Evolutionary conservation across 805 yeast species (phyloP).

Genomic region (Candida coleopterorum): DNA sequence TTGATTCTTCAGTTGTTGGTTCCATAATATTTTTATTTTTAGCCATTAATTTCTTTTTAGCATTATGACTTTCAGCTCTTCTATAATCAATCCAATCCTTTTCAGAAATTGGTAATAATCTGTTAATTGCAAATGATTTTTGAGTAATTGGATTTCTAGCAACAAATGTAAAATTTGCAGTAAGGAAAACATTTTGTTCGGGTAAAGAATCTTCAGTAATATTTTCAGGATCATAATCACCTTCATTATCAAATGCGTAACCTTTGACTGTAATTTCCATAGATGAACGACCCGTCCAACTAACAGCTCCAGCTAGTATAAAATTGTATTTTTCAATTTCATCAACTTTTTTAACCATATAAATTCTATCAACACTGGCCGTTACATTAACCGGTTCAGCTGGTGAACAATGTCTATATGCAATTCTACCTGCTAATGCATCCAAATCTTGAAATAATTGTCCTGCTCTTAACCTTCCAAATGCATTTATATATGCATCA

Average conservation of each 20-base stretch:
- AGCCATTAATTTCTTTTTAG: slow-evolving; percentile 77
- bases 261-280: slow-evolving; percentile 95
- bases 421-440: slow-evolving; percentile 90
- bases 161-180: slow-evolving; percentile 92
- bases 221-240: slow-evolving; percentile 46
- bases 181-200: slow-evolving; percentile 66
- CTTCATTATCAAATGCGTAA: slow-evolving; percentile 62
- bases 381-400: slow-evolving; percentile 95
- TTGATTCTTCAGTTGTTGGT: slow-evolving; percentile 66
- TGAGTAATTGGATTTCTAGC: slow-evolving; percentile 94
- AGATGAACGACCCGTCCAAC: slow-evolving; percentile 92
- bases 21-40: slow-evolving; percentile 55
- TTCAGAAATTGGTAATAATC: slow-evolving; percentile 69
- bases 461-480: slow-evolving; percentile 88
- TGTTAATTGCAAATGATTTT: slow-evolving; percentile 80
- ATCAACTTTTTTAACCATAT: slow-evolving; percentile 79
- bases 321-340: slow-evolving; percentile 72
- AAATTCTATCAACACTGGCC: slow-evolving; percentile 89
- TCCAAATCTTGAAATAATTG: slow-evolving; percentile 93
- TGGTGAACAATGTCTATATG: slow-evolving; percentile 89
- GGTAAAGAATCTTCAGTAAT: slow-evolving; percentile 56
- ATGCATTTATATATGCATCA: slow-evolving; percentile 84
- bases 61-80: slow-evolving; percentile 86
- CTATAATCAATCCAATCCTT: slow-evolving; percentile 78
- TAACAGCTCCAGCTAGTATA: slow-evolving; percentile 82